Base-by-base conservation (phyloP, 148 eudicot species). In the Hydrangea macrophylla region DNA sequence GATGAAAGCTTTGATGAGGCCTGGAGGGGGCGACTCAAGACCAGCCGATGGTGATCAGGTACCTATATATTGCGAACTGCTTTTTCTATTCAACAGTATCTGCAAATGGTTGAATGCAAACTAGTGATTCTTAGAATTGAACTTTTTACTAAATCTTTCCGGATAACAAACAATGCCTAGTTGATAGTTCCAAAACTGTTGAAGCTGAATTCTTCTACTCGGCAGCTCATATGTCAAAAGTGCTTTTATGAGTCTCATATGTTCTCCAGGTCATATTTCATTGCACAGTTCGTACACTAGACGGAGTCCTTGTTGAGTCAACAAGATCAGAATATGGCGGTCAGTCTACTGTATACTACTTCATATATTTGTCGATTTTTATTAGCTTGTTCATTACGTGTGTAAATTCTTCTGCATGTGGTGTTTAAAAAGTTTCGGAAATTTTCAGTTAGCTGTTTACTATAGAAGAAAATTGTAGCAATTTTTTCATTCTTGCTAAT, bases 21-120 rank as follows among this genome's bases (percentile, higher is more conserved):
- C 91, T 65, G 98, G 96, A 58, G 88, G 77, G 12, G 92, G 96
- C 42, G 91, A 90, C 23, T 74, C 79, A 17, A 82, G 56, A 44
- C 97, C 98, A 2, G 69, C 83, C 9, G 97, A 90, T 56, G 98
- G 96, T 62, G 89, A 94, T 88, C 98, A 90, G 98, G 98, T 90
- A 3, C 61, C 33, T 53, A 25, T 55, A 53, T 62, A 12, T 10
- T 42, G 50, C n/a, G 11, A 1, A 42, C 1, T 42, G 15, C 4
- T 12, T 11, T 42, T 9, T 42, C 17, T 42, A 12, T 42, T 42
- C 50, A 42, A 10, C 48, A 42, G 15, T 42, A 6, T 6, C 12
- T 48, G 3, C n/a, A 7, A 48, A 42, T 42, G 20, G 53, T 15
- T 48, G 22, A 48, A 17, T 48, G 6, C 5, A 22, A 11, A 48